These are phyloP conservation scores for Bimuria novae-zelandiae DNA, from an alignment of 2,329 filamentous ascomycete genomes.

Conservation along the genomic window DNA sequence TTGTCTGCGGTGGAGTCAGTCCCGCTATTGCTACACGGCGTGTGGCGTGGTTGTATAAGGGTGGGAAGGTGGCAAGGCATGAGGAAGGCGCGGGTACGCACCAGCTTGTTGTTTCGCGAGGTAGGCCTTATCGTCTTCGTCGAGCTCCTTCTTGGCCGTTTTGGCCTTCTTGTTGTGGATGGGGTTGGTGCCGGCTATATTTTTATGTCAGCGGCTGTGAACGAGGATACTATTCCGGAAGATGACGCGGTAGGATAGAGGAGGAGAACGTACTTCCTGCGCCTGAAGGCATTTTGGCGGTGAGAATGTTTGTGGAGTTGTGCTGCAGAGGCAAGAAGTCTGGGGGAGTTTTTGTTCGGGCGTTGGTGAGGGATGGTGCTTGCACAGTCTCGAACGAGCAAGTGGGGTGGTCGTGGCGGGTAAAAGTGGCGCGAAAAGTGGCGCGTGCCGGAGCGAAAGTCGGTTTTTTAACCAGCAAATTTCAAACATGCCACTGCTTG, in stretches of 20 bases:
- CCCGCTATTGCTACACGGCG: background rate
- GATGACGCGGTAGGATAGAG: background rate
- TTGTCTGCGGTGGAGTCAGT: constrained; percentile 47
- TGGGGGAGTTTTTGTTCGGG: constrained; percentile 7
- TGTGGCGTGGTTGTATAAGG: too few species aligned
- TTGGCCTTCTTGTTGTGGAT: constrained; percentile 78
- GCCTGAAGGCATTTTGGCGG: constrained; percentile 55
- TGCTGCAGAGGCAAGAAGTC: too few species aligned
- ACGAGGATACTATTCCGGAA: background rate
- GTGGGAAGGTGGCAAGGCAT: background rate
- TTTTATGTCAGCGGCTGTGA: background rate
- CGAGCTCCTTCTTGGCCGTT: constrained; percentile 74
- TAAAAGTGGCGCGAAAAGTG: constrained; percentile 7
- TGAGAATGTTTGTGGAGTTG: too few species aligned
- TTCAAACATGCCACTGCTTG: too few species aligned
- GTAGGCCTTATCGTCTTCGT: constrained; percentile 85
- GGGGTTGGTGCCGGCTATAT: constrained; percentile 57
- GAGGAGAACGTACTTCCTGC: constrained; percentile 49
- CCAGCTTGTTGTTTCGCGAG: constrained; percentile 83
- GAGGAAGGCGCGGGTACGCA: constrained; percentile 55
- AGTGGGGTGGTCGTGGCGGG: constrained; percentile 9
- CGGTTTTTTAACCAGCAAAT: background rate
- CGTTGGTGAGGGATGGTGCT: constrained; percentile 15
- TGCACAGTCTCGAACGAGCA: constrained; percentile 13
- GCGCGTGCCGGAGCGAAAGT: background rate